Evolutionary conservation across 2,329 filamentous ascomycete genomes (phyloP).

Genomic region (Phialophora macrospora): DNA sequence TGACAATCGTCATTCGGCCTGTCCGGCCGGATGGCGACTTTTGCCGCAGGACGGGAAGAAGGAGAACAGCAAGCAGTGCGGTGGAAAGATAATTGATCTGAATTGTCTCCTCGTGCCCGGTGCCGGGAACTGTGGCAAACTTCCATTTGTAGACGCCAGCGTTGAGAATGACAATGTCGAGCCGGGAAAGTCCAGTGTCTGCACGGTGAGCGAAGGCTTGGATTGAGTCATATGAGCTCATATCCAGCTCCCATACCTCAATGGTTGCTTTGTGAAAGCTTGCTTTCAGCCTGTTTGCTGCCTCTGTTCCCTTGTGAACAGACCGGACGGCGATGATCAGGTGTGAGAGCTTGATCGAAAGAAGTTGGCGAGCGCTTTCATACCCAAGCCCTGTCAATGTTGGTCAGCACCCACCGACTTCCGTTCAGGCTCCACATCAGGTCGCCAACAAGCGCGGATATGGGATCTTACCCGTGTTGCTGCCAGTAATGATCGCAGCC

Average conservation of each 20-base stretch:
- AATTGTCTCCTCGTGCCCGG: constrained; percentile 49
- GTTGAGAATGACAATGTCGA: constrained; percentile 56
- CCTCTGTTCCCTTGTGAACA: constrained; percentile 50
- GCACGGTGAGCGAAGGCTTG: constrained; percentile 48
- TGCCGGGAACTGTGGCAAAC: constrained; percentile 39
- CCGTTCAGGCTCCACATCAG: not conserved
- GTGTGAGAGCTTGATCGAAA: constrained; percentile 47
- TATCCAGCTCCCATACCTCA: constrained; percentile 59
- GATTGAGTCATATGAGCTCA: constrained; percentile 54
- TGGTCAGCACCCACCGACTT: not conserved
- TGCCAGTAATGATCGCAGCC: constrained; percentile 57
- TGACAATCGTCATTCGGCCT: constrained; percentile 35
- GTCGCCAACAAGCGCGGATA: not conserved
- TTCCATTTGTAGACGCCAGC: constrained; percentile 45
- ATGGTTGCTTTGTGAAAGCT: constrained; percentile 49
- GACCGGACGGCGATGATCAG: constrained; percentile 58
- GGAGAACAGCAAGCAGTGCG: constrained; percentile 38
- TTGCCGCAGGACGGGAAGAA: constrained; percentile 42
- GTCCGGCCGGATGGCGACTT: constrained; percentile 30
- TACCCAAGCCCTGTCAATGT: constrained; percentile 52
- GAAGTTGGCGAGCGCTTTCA: constrained; percentile 51
- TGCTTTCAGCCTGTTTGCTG: constrained; percentile 44
- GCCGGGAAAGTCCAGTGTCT: constrained; percentile 43
- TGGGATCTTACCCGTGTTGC: constrained; percentile 44
- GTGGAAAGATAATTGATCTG: constrained; percentile 45